These are phyloP conservation scores for Curvularia spicifera DNA, from an alignment of 2,329 filamentous ascomycete genomes.

Conservation along the genomic window DNA sequence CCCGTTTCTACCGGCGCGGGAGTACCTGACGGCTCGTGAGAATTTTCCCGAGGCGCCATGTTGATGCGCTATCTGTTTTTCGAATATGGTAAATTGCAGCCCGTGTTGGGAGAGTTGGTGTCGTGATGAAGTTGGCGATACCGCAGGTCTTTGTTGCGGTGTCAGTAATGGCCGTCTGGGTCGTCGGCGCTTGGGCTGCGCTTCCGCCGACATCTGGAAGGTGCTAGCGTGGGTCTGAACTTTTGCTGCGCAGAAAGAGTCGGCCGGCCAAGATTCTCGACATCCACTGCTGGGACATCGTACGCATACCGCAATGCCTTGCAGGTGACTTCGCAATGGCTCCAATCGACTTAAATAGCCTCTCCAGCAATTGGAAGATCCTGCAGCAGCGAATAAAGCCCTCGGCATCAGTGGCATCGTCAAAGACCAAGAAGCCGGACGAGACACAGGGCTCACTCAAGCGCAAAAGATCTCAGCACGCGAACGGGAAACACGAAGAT, in stretches of 20 bases:
- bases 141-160: slow-evolving; percentile 33
- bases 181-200: slow-evolving; percentile 16
- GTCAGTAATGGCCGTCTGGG: slow-evolving; percentile 33
- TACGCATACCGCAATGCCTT: slow-evolving; percentile 36
- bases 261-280: slow-evolving; percentile 25
- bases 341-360: slow-evolving; percentile 50
- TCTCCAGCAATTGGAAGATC: slow-evolving; percentile 76
- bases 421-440: slow-evolving; percentile 34
- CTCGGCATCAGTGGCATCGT: slow-evolving; percentile 41
- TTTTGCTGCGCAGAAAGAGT: slow-evolving; percentile 27
- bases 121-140: slow-evolving; percentile 39
- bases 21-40: slow-evolving; percentile 60
- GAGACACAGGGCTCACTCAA: slow-evolving; percentile 38
- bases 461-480: slow-evolving; percentile 41
- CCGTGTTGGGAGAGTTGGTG: slow-evolving; percentile 38
- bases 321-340: slow-evolving; percentile 43
- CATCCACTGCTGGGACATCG: slow-evolving; percentile 20
- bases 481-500: slow-evolving; percentile 28
- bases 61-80: slow-evolving; percentile 15
- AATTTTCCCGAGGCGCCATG: slow-evolving; percentile 64
- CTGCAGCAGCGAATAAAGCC: slow-evolving; percentile 65
- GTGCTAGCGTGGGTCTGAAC: slow-evolving; percentile 29
- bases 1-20: slow-evolving; percentile 73
- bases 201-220: slow-evolving; percentile 19
- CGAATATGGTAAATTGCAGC: slow-evolving; percentile 26